These are phyloP conservation scores for Claviceps monticola DNA, from an alignment of 2,329 filamentous ascomycete species.

Conservation along the genomic window DNA sequence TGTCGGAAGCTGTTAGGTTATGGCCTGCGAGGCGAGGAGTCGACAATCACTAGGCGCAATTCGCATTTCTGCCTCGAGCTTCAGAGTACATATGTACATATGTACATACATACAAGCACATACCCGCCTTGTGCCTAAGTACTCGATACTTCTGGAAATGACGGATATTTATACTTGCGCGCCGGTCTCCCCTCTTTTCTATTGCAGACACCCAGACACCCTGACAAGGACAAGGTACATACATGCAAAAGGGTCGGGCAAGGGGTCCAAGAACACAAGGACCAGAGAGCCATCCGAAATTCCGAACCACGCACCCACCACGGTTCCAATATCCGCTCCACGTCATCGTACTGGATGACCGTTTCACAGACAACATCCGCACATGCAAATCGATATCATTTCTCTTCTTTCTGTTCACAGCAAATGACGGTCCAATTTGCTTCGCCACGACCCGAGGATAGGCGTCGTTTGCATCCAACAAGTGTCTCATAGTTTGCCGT, in stretches of 20 bases:
- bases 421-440: not conserved
- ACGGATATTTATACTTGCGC: too few species aligned
- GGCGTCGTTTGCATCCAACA: not conserved
- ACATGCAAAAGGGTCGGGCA: too few species aligned
- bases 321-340: not conserved
- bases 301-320: not conserved
- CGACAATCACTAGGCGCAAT: too few species aligned
- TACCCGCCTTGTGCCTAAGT: too few species aligned
- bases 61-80: too few species aligned
- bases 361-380: not conserved
- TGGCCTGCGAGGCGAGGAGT: not conserved
- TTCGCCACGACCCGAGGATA: not conserved
- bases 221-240: too few species aligned
- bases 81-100: too few species aligned
- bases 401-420: not conserved
- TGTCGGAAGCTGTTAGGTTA: not conserved
- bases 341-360: slow-evolving; percentile 1
- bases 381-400: not conserved
- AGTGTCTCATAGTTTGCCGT: not conserved
- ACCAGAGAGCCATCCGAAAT: not conserved
- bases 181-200: too few species aligned
- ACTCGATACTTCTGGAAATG: too few species aligned
- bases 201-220: too few species aligned
- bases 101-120: too few species aligned
- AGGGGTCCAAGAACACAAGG: too few species aligned